Percentiles rank a stretch among this genome's conserved stretches.
Conservation (phyloP, 768 basidiomycete species). For the Boletus fagicola region DNA sequence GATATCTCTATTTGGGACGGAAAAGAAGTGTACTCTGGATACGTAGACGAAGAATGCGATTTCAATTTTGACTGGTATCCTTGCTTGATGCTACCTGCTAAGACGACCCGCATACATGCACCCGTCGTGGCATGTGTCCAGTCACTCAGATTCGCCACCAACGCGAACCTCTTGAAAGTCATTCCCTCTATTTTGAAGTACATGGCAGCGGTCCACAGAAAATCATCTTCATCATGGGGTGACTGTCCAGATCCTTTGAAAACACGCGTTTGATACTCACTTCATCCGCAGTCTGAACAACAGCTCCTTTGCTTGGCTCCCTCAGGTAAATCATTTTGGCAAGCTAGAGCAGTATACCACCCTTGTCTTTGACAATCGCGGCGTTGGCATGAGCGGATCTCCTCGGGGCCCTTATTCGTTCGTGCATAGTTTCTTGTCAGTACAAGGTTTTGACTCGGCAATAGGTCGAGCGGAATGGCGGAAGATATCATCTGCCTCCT, state of each 20-base stretch:
- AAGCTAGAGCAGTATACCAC: conserved; percentile 51
- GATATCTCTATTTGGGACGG: too few relatives aligned
- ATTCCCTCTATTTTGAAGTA: conserved; percentile 77
- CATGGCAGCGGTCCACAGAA: conserved; percentile 69
- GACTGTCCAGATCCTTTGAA: not conserved
- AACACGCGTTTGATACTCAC: not conserved
- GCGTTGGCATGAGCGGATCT: conserved; percentile 71
- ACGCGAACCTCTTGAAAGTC: conserved; percentile 53
- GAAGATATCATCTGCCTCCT: conserved; percentile 66
- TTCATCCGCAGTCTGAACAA: conserved; percentile 50
- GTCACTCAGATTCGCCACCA: conserved; percentile 53
- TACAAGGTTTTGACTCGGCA: not conserved
- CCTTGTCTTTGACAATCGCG: conserved; percentile 83
- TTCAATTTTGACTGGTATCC: too few relatives aligned
- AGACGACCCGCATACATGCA: conserved; percentile 57
- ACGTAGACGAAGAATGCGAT: too few relatives aligned
- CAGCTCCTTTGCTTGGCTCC: conserved; percentile 59
- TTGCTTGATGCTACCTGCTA: too few relatives aligned
- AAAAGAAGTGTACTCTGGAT: too few relatives aligned
- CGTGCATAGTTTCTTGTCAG: conserved; percentile 18
- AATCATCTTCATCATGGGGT: conserved; percentile 78
- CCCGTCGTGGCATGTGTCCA: conserved; percentile 73
- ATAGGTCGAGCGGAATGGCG: conserved; percentile 75
- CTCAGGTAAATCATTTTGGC: conserved; percentile 65
- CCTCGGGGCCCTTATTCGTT: conserved; percentile 79